Base-by-base conservation (phyloP, 1,284 basidiomycete genomes). In the Fomitopsis schrenkii region DNA sequence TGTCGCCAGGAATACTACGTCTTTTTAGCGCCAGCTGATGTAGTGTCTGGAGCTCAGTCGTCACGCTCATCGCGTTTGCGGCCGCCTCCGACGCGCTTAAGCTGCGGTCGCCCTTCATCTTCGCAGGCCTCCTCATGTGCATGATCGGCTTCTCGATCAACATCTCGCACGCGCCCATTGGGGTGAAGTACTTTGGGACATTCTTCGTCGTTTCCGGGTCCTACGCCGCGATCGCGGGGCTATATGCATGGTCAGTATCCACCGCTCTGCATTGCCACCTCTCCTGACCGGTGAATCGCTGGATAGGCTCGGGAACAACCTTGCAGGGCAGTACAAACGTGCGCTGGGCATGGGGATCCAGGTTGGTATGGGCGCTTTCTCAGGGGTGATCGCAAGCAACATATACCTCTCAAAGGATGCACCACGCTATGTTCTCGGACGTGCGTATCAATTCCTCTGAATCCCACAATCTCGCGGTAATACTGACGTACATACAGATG, bases 61-160 rank as follows among this genome's bases (percentile, higher is more conserved):
- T 84, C 22, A 66, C 82, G 0, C 75, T 89, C 17, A 76, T 80
- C 45, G 60, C 72, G 28, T 88, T 82, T 63, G 85, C 83, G 0
- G 71, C 83, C 64, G 84, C 75, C 67, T 88, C 88, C 19, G 89
- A 91, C 69, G 79, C 77, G 62, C 66, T 80, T 46, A 76, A 79
- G 66, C 79, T 79, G 62, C 85, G 89, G 14, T 86, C 77, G 22
- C 82, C 82, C 0, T 90, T 89, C 75, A 80, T 90, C 59, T 69
- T 84, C 41, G 74, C 78, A 0, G 84, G 85, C 0, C 81, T 85
- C 14, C 22, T 74, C 1, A 78, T 86, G 66, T 81, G 79, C 62
- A 69, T 85, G 22, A 75, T 86, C 40, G 90, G 90, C 0, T 88
- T 86, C 67, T 69, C 77, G 0, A 90, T 91, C 75, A 87, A 90